Evolutionary conservation across 768 basidiomycete species (phyloP), one percentile per base, ranked within the genome.

Genomic region (Amanita exitialis): DNA sequence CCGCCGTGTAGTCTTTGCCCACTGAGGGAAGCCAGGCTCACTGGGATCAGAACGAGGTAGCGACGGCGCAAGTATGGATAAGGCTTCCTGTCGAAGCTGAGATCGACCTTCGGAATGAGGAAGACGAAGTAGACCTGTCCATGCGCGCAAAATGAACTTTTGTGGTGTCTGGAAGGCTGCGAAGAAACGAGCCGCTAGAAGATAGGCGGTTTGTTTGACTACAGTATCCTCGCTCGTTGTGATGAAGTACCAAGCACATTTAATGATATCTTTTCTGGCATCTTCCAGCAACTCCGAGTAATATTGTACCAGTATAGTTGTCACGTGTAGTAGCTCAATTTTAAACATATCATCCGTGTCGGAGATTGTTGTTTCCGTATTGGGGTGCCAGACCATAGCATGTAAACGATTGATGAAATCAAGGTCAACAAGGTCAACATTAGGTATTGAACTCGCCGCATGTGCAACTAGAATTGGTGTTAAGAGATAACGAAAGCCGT

Each of bases 171-270:
- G 88, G 65, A 87, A 94, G 6, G 80, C 82, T 12, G 86, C 83
- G 59, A 95, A 93, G 74, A 98, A 98, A 28, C 86, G 80, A 35
- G 96, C 91, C 30, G 89, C 82, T 5, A 98, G 76, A 32, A 96
- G 78, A 62, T 92, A 92, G 0, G 91, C 87, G 7, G 89, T 89
- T 64, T 97, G 90, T 64, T 91, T 94, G 60, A 96, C 90, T 16
- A 93, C 82, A 4, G 85, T 77, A 63, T 98, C 96, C 37, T 95
- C 90, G 49, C 73, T 83, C 47, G 60, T 60, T 5, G 76, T 77
- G 57, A 94, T 88, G 58, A 84, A 89, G 59, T 84, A 78, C 92
- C 92, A 97, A 16, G 91, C 90, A 52, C 87, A 86, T 63, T 86
- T 89, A 69, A 97, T 93, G 57, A 98, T 82, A 53, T 94, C 90